Evolutionary conservation across 2,329 filamentous ascomycete genomes (phyloP).

Genomic region (Podosphaera aphanis): DNA sequence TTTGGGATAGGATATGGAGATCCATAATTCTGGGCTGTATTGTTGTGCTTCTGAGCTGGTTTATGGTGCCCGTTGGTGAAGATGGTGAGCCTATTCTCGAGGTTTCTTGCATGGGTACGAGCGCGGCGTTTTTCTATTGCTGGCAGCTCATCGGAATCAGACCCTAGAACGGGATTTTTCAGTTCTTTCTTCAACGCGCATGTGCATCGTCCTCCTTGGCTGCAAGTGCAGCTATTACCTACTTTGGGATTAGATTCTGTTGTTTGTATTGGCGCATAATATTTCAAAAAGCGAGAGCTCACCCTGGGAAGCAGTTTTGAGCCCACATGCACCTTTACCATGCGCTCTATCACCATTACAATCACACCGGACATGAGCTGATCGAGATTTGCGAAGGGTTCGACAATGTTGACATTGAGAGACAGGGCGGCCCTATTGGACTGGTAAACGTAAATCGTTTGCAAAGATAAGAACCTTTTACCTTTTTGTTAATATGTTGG

Average conservation of each 20-base stretch:
- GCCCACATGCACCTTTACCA: slow-evolving; percentile 24
- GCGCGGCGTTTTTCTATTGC: slow-evolving; percentile 23
- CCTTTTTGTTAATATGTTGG: slow-evolving; percentile 85
- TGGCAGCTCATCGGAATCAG: slow-evolving; percentile 32
- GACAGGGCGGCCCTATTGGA: slow-evolving; percentile 50
- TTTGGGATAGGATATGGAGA: slow-evolving; percentile 34
- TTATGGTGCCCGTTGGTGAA: slow-evolving; percentile 43
- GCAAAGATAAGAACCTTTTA: slow-evolving; percentile 2
- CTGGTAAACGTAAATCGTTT: background rate
- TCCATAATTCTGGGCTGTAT: slow-evolving; percentile 35
- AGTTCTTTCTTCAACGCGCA: slow-evolving; percentile 40
- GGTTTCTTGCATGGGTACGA: slow-evolving; percentile 37
- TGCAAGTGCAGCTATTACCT: slow-evolving; percentile 45
- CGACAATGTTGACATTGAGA: slow-evolving; percentile 97
- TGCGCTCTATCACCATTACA: slow-evolving; percentile 78
- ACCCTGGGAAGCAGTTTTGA: slow-evolving; percentile 12
- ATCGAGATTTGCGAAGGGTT: slow-evolving; percentile 81
- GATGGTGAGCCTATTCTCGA: slow-evolving; percentile 31
- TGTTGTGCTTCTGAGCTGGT: slow-evolving; percentile 34
- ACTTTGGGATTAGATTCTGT: slow-evolving; percentile 16
- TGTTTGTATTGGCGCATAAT: slow-evolving; percentile 7
- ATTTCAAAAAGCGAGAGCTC: slow-evolving; percentile 12
- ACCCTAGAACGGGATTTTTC: slow-evolving; percentile 40
- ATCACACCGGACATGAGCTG: slow-evolving; percentile 87
- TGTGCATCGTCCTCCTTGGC: slow-evolving; percentile 42